Base-by-base conservation (phyloP, 495 filamentous ascomycete genomes). In the Tuber umbilicatum region DNA sequence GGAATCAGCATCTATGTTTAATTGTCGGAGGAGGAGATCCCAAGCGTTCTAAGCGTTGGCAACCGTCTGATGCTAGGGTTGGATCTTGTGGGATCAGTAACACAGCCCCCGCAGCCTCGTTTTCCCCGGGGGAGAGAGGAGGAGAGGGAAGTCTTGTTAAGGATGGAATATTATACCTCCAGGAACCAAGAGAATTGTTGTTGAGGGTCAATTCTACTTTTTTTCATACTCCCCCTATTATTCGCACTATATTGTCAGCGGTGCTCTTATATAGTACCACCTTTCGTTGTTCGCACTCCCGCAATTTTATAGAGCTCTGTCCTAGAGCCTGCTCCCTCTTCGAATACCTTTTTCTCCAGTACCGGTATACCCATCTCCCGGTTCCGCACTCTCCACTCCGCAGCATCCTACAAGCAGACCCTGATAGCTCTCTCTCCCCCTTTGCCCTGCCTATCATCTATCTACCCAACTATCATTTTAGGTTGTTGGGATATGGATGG, bases 401-500 rank as follows among this genome's bases (percentile, higher is more conserved):
- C 16, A 17, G 23, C 47, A 55, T 60, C n/a, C 10, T 60, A 27
- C 10, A n/a, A n/a, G 2, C 9, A 55, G 47, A 17, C 35, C 31
- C 27, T 45, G 21, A 14, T 39, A 38, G 23, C 41, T 38, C 68
- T 60, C 68, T 60, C 23, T 40, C 69, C 70, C 12, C 31, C 35
- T 38, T 45, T 60, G 12, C n/a, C 47, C 50, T 27, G n/a, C 50
- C n/a, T 27, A 9, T 19, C 45, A 14, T 41, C 38, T 27, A 72
- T 37, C 7, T 23, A 39, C 69, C 7, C 14, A 64, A 14, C 55
- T 64, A 35, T 71, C 16, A 47, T 37, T 68, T 75, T 74, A 69
- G 71, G 73, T 60, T 77, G 76, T 75, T 40, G 67, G 64, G 45
- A 50, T 50, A 35, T 76, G 74, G 45, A 69, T 74, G 50, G 68